Percentiles rank a stretch among this genome's conserved stretches.
phyloP scores from a whole-genome alignment of 306 rosid species.

The Trifolium dubium region DNA sequence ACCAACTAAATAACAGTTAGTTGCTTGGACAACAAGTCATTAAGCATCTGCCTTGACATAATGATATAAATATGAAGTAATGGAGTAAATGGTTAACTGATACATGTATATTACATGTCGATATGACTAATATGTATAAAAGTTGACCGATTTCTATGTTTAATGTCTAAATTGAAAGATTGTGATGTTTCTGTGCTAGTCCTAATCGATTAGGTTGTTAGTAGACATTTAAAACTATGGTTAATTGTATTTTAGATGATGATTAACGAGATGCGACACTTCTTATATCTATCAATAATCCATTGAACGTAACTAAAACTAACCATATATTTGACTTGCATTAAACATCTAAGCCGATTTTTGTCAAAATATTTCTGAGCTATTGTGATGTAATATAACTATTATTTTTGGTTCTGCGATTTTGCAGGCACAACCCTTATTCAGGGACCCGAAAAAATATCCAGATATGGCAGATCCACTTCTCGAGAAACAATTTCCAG shows the following conservation, averaged over 20 bases:
- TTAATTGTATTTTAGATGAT: no score
- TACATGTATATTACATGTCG: not conserved
- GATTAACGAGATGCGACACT: no score
- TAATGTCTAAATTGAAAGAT: not conserved
- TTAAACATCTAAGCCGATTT: no score
- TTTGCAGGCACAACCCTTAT: constrained; percentile 86
- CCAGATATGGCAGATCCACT: constrained; percentile 84
- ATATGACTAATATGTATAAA: not conserved
- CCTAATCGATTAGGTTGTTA: not conserved
- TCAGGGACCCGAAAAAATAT: constrained; percentile 73
- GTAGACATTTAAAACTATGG: no score
- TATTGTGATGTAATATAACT: constrained; percentile 3
- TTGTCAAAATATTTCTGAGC: not conserved
- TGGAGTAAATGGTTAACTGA: not conserved
- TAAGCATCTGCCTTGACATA: not conserved
- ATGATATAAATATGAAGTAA: not conserved
- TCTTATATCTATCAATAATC: no score
- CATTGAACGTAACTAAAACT: no score
- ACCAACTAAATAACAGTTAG: not conserved
- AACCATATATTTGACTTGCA: no score
- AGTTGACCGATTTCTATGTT: not conserved
- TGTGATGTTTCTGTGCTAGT: not conserved
- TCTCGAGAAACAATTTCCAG: constrained; percentile 63
- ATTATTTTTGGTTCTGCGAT: not conserved
- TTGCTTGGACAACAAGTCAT: not conserved